Evolutionary conservation across 768 basidiomycete genomes (phyloP).

Genomic region (Macrocybe gigantea): DNA sequence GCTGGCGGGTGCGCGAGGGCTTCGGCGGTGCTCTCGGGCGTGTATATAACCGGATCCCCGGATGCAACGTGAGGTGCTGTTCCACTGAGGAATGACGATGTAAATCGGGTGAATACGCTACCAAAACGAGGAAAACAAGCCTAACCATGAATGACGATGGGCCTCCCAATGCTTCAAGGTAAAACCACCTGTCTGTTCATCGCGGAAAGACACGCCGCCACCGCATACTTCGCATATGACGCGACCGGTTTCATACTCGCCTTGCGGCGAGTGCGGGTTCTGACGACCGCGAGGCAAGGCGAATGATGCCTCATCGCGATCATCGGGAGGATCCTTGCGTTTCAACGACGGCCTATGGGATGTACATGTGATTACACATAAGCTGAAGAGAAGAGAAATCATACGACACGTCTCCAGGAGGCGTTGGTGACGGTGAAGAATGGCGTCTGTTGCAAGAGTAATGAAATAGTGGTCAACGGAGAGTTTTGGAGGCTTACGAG

Average conservation of each 20-base stretch:
- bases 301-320: constrained; percentile 10
- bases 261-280: constrained; percentile 10
- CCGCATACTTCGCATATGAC: constrained; percentile 65
- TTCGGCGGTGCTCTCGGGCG: constrained; percentile 34
- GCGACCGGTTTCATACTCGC: constrained; percentile 61
- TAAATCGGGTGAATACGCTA: neutral
- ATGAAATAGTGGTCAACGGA: neutral
- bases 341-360: constrained; percentile 11
- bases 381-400: neutral
- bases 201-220: constrained; percentile 57
- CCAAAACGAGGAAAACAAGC: constrained; percentile 5
- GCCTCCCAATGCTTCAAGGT: constrained; percentile 67
- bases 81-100: neutral
- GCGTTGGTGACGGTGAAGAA: neutral
- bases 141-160: constrained; percentile 57
- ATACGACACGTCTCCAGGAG: neutral
- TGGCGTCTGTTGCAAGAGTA: neutral
- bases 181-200: constrained; percentile 56
- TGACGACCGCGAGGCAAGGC: constrained; percentile 1
- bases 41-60: constrained; percentile 34
- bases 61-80: constrained; percentile 13
- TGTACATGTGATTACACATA: too few species aligned
- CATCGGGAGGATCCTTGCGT: constrained; percentile 21
- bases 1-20: constrained; percentile 40
- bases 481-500: neutral